Evolutionary conservation across 345 rosid genomes (phyloP), one percentile per base, ranked within the genome.

Genomic region (Acer yangbiense): DNA sequence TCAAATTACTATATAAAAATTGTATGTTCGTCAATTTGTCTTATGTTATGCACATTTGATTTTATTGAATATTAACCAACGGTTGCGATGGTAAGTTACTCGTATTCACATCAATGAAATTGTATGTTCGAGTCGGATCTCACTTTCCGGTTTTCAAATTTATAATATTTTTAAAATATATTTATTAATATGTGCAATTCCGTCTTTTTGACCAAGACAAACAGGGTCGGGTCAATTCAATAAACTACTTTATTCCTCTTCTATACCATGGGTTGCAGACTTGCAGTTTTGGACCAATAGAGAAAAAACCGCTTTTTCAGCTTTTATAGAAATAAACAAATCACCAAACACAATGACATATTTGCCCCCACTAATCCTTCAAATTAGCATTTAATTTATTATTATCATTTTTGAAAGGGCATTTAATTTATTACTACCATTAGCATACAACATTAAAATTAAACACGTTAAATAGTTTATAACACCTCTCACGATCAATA

Each of bases 191-290:
- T 8, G 46, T 8, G 73, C 25, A 58, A 8, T 35, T 76, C 3
- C 18, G 78, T 67, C 66, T 20, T 76, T 76, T 35, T 35, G n/a
- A 67, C 23, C 17, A 6, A 8, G 27, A 32, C 52, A 57, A 57
- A 25, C n/a, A 16, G 52, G 17, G 23, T 20, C 23, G 54, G 39
- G 65, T 66, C 78, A 68, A 67, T 55, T 68, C 78, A 65, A 55
- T 41, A 44, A 58, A 9, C 46, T 46, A 4, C 39, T 35, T 35
- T 35, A 35, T 35, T 35, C 39, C 39, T 46, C 77, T n/a, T 18
- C 16, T 6, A 18, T 27, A 0, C 20, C 20, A 2, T 14, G 1
- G 50, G 61, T 1, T 65, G 57, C 27, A 25, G 27, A 25, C 27
- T 25, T 25, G 27, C 29, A 17, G 50, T n/a, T 27, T 74, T 27